Evolutionary conservation across 1,139 yeast genomes (phyloP), one percentile per base, ranked within the genome.

Genomic region (Pichia sp.): DNA sequence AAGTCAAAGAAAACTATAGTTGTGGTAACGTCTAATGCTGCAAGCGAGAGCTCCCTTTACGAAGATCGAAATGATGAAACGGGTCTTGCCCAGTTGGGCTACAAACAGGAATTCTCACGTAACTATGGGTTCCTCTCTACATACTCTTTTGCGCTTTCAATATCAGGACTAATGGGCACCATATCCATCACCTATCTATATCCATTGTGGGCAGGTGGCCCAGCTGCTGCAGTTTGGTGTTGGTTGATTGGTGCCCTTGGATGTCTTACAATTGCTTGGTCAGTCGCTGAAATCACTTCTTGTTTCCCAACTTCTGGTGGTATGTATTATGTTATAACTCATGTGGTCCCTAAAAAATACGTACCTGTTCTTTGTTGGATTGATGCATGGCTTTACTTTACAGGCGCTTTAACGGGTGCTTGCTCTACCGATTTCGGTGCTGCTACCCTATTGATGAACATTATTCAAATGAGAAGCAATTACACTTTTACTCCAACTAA

Each of bases 231-330:
- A 20, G 72, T 78, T 17, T 81, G 86, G 85, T 84, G 86, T 40
- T 82, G 86, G 85, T 68, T 79, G 43, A 64, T 71, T 39, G 72
- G 79, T 33, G 73, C 75, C n/a, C 47, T 69, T 39, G 79, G 79
- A 48, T 73, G 81, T 45, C 58, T 78, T 39, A 62, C 70, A 45
- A 72, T 77, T 43, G 86, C 85, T 11, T 50, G 70, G 42, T 69
- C 81, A n/a, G 78, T 80, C 67, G 73, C 84, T 14, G 79, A 79
- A 48, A 62, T 79, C 40, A 81, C 82, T 1, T 72, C 80, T 24
- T 72, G 84, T n/a, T 74, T 77, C 56, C 88, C 88, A 39, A 79
- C 88, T 4, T 70, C 80, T 19, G 86, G 88, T 44, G 88, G 86
- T 7, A 64, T 79, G 52, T 79, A 78, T 57, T 78, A 76, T 43